Base-by-base conservation (phyloP, 768 basidiomycete genomes). In the Psilocybe cyanescens region DNA sequence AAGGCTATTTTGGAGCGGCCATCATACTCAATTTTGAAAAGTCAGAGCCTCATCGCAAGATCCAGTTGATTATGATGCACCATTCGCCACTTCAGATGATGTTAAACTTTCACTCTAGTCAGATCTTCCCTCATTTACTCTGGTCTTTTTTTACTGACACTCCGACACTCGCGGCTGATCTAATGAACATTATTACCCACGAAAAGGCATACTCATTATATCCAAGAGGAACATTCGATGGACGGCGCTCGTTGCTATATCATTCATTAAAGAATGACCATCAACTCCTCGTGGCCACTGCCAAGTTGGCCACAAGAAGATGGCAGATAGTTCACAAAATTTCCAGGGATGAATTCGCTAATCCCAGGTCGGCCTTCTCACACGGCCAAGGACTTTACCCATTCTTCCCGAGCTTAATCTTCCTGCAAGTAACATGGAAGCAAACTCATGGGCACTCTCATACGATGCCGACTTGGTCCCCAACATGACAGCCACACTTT, bases 41-140 rank as follows among this genome's bases (percentile, higher is more conserved):
- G 65, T 61, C 33, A 1, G 49, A 61, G 2, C 58, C 61, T 41
- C 45, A 53, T 41, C 57, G 60, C 37, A 78, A 71, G 46, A 66
- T 83, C 1, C 81, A 83, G 60, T 61, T 83, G 47, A 76, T 84
- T 17, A 71, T 75, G 41, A 60, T 75, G 33, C 5, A 55, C 47
- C 9, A 63, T 54, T 67, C 68, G 17, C 72, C 79, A 0, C 67
- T 81, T 52, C 72, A 75, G 33, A 59, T 68, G 17, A 76, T 84
- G 11, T 55, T 83, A 0, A 65, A 67, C 4, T 83, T 82, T 58
- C 83, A 84, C 56, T 79, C 77, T 0, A 81, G 82, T 83, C 35
- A 28, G 52, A 4, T 24, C 24, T 24, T 16, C 11, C 50, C 60
- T 45, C 11, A 19, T 14, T 3, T 59, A 71, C 30, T 50, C 47